These are phyloP conservation scores for Metschnikowia cerradonensis DNA, from an alignment of 805 yeast species.

Conservation along the genomic window DNA sequence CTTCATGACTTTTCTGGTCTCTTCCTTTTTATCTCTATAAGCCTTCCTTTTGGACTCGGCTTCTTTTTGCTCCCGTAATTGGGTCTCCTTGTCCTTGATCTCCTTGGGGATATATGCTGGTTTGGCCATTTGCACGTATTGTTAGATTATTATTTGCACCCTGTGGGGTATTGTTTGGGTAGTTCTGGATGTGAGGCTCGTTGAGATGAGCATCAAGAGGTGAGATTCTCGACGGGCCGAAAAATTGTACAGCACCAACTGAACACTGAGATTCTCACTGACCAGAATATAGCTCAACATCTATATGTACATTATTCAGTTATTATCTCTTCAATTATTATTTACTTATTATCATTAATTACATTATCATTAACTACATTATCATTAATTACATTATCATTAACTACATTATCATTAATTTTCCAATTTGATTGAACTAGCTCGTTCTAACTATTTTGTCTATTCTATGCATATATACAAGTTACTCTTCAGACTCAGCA, in stretches of 20 bases:
- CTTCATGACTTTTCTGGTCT: slow-evolving; percentile 41
- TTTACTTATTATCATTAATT: too few species aligned
- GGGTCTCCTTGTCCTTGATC: slow-evolving; percentile 15
- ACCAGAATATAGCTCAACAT: too few species aligned
- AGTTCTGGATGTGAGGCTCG: background rate
- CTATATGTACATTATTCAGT: too few species aligned
- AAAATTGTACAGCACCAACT: background rate
- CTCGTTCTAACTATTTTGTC: background rate
- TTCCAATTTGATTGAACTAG: too few species aligned
- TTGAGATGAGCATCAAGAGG: slow-evolving; percentile 3
- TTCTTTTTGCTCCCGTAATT: slow-evolving; percentile 17
- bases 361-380: too few species aligned
- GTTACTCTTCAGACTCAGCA: slow-evolving; percentile 9
- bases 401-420: background rate
- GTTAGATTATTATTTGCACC: background rate
- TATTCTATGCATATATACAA: slow-evolving; percentile 10
- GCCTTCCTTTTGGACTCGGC: slow-evolving; percentile 38
- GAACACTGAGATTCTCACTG: too few species aligned
- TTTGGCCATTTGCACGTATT: slow-evolving; percentile 10
- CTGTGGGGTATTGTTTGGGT: background rate
- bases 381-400: too few species aligned
- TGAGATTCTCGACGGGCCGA: background rate
- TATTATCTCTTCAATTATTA: too few species aligned
- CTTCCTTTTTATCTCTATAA: slow-evolving; percentile 47
- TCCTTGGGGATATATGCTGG: slow-evolving; percentile 9